Evolutionary conservation across 179 eudicot species (phyloP), one percentile per base, ranked within the genome.

Genomic region (Spinacia oleracea): DNA sequence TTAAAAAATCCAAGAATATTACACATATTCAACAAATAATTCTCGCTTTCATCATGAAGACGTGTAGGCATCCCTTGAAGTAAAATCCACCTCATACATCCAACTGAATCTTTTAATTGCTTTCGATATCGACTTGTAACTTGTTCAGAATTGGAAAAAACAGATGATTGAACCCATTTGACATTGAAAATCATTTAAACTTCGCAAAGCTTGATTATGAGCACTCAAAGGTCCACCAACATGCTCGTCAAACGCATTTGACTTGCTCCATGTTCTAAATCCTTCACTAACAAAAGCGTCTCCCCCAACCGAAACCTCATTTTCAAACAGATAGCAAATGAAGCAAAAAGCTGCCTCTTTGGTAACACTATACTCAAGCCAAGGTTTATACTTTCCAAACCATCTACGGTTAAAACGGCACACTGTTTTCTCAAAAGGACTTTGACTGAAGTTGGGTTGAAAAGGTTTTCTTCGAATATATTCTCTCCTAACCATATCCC

Each of bases 251-350:
- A 45, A 62, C 5, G 12, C 15, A n/a, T 14, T 18, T 0, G 40
- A 3, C 42, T 59, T 40, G 11, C 31, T 60, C 78, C 78, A 43
- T 25, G 42, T 15, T 15, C 16, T 75, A 60, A 62, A 76, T 23
- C 72, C 42, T 23, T 25, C 79, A 76, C 11, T 45, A 32, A 65
- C 42, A 45, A 62, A 75, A 4, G 59, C 29, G n/a, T 72, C 53
- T 5, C 51, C 68, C 8, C 51, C 65, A 29, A 14, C 2, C 1
- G n/a, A 5, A 9, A 11, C 1, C 11, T n/a, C 51, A 43, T 7
- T 45, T n/a, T 71, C 7, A 40, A 71, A 50, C 10, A 72, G 25
- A 29, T 50, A 50, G 18, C 75, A 50, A 46, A 15, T 11, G 27
- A 31, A 50, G 21, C 75, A 29, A 50, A 46, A 72, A 3, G 60